A percentile compares a stretch with the other conserved stretches of the same genome.
phyloP scores from a whole-genome alignment of 225 moss, liverwort and hornwort genomes.

The Ulota crispa region DNA sequence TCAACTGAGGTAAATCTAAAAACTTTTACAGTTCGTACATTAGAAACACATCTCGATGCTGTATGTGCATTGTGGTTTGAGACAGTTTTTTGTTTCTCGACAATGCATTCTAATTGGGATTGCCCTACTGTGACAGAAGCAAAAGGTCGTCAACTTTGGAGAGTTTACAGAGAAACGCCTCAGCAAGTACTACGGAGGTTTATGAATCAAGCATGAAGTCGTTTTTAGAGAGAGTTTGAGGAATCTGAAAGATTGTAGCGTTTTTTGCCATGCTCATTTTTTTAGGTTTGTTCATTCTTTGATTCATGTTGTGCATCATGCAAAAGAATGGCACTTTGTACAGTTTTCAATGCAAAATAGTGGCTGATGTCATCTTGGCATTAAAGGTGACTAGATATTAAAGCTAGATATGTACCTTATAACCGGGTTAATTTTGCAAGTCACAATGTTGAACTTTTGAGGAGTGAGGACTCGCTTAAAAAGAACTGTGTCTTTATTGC shows the following conservation, averaged over 20 bases:
- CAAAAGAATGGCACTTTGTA: background rate
- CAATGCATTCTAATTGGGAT: slow-evolving; percentile 3
- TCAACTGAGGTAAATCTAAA: slow-evolving; percentile 17
- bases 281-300: background rate
- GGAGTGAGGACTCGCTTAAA: background rate
- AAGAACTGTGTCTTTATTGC: background rate
- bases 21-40: background rate
- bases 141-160: slow-evolving; percentile 50
- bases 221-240: background rate
- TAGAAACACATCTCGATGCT: background rate
- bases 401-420: background rate
- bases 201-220: slow-evolving; percentile 11
- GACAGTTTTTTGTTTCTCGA: background rate
- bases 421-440: background rate
- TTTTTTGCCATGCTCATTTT: background rate
- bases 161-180: slow-evolving; percentile 59
- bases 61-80: background rate
- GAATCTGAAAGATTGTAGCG: background rate
- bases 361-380: slow-evolving; percentile 8
- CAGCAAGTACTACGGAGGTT: slow-evolving; percentile 46
- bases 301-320: slow-evolving; percentile 4
- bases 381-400: background rate
- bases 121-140: slow-evolving; percentile 19
- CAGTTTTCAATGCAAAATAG: slow-evolving; percentile 6
- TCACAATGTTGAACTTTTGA: background rate